Evolutionary conservation across 306 rosid species (phyloP).

Genomic region (Rubus idaeus): DNA sequence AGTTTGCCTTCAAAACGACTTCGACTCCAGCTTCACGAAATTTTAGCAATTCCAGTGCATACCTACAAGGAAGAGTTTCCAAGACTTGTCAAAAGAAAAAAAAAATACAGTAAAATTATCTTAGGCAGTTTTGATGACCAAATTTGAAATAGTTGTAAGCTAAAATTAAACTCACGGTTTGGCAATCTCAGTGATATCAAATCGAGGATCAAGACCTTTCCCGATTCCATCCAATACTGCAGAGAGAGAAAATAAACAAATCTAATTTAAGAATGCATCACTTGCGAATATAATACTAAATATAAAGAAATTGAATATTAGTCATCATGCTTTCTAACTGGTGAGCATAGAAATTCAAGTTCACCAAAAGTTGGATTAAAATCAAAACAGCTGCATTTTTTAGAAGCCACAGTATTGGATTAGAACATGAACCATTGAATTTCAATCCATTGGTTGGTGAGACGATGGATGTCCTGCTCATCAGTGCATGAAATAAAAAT

Average conservation of each 20-base stretch:
- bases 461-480: neutral
- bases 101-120: slow-evolving; percentile 18
- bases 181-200: slow-evolving; percentile 99
- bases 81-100: slow-evolving; percentile 27
- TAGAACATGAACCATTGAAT: neutral
- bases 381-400: neutral
- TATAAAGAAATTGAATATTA: neutral
- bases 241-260: slow-evolving; percentile 17
- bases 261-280: slow-evolving; percentile 15
- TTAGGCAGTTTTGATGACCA: slow-evolving; percentile 3
- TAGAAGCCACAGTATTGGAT: neutral
- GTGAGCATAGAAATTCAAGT: neutral
- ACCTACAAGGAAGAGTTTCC: slow-evolving; percentile 54
- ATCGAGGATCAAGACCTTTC: slow-evolving; percentile 96
- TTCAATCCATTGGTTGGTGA: neutral
- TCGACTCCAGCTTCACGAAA: slow-evolving; percentile 98
- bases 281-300: neutral
- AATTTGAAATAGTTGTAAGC: slow-evolving; percentile 2
- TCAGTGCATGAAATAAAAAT: neutral
- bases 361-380: neutral
- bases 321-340: neutral
- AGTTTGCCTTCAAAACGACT: slow-evolving; percentile 75
- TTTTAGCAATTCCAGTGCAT: slow-evolving; percentile 88
- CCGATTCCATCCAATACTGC: slow-evolving; percentile 98
- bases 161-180: slow-evolving; percentile 79